phyloP scores from a whole-genome alignment of 2,329 filamentous ascomycete genomes.

The Talaromyces pinophilus region DNA sequence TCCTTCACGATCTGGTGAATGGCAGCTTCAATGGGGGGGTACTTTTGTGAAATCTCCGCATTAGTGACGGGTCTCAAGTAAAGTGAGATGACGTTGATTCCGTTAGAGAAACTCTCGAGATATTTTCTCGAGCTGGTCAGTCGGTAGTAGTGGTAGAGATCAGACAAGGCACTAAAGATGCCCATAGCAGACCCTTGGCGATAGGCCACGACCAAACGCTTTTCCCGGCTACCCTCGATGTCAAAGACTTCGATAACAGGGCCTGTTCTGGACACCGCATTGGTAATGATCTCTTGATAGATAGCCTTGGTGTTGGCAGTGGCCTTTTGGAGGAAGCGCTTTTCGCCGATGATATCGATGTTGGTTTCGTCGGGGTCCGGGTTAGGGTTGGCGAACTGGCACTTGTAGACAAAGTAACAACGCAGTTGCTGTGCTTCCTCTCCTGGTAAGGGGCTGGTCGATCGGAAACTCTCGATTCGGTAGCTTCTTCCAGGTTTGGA shows the following conservation, averaged over 20 bases:
- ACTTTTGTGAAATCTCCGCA: conserved; percentile 56
- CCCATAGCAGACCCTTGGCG: conserved; percentile 88
- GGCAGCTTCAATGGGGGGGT: conserved; percentile 85
- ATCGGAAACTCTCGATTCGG: conserved; percentile 96
- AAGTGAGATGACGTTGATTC: conserved; percentile 93
- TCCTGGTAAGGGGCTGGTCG: conserved; percentile 74
- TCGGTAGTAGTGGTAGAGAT: conserved; percentile 98
- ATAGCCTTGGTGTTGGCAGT: conserved; percentile 94
- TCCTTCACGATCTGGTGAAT: conserved; percentile 99
- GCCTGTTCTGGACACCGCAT: conserved; percentile 79
- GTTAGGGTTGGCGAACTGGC: conserved; percentile 77
- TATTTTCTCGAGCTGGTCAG: conserved; percentile 96
- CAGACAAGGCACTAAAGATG: conserved; percentile 90
- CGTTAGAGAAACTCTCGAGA: conserved; percentile 98
- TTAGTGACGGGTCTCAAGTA: conserved; percentile 77
- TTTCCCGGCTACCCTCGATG: conserved; percentile 86
- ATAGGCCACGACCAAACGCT: conserved; percentile 92
- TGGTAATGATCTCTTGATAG: conserved; percentile 89
- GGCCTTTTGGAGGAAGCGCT: conserved; percentile 92
- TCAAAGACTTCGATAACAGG: conserved; percentile 98
- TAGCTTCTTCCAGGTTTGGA: conserved; percentile 72
- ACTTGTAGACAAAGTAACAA: conserved; percentile 99
- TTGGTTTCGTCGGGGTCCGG: conserved; percentile 77
- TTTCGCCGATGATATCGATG: conserved; percentile 88
- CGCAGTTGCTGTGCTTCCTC: conserved; percentile 79